Conservation (phyloP, 257 asterid genomes). For the Penstemon eatonii region DNA sequence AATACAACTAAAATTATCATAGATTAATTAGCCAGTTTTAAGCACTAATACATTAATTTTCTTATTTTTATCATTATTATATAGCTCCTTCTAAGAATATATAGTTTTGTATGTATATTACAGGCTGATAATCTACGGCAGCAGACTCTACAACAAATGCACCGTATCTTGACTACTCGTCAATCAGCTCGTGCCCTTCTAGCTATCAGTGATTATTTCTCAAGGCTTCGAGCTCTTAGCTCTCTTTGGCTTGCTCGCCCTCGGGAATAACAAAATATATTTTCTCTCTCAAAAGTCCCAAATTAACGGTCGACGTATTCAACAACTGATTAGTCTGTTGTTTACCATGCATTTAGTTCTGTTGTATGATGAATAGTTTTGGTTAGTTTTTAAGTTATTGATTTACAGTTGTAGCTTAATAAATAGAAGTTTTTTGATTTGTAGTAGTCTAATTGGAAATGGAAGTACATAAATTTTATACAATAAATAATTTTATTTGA, state of each 20-base stretch:
- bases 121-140: slow-evolving; percentile 63
- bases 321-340: background rate
- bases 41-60: too few species aligned
- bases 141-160: slow-evolving; percentile 55
- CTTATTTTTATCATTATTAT: too few species aligned
- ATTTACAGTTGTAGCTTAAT: background rate
- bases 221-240: slow-evolving; percentile 63
- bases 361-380: background rate
- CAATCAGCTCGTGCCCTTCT: slow-evolving; percentile 68
- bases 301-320: too few species aligned
- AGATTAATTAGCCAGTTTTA: too few species aligned
- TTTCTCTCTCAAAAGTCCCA: background rate
- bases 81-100: background rate
- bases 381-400: background rate
- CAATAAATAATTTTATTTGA: too few species aligned
- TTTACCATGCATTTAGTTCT: background rate
- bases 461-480: background rate
- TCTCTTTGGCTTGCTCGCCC: slow-evolving; percentile 68
- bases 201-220: slow-evolving; percentile 54
- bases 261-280: slow-evolving; percentile 34
- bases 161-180: slow-evolving; percentile 50
- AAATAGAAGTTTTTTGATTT: background rate
- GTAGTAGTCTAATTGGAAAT: background rate
- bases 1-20: too few species aligned
- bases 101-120: background rate